phyloP scores from a whole-genome alignment of 345 rosid genomes.

The Theobroma cacao region DNA sequence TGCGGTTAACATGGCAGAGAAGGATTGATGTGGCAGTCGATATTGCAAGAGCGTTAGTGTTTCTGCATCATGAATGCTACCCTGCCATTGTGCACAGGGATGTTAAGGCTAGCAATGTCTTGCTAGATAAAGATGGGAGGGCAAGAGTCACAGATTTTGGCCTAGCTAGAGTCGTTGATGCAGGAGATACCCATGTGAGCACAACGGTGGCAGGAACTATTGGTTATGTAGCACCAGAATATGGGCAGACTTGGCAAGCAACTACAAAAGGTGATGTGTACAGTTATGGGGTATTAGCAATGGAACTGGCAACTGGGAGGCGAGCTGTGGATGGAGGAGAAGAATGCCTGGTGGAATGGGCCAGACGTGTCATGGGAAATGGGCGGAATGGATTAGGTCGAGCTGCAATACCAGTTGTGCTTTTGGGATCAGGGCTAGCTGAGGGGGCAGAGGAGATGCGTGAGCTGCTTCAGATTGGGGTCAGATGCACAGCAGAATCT shows the following conservation, averaged over 20 bases:
- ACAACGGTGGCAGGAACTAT: constrained; percentile 88
- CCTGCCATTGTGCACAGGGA: constrained; percentile 90
- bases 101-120: constrained; percentile 91
- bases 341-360: constrained; percentile 93
- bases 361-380: constrained; percentile 53
- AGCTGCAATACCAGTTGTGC: constrained; percentile 35
- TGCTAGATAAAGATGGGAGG: constrained; percentile 63
- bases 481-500: constrained; percentile 68
- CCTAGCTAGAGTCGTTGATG: constrained; percentile 69
- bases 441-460: constrained; percentile 67
- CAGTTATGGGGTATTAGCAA: constrained; percentile 76
- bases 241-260: constrained; percentile 91
- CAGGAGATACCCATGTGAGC: constrained; percentile 84
- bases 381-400: constrained; percentile 29
- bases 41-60: constrained; percentile 68
- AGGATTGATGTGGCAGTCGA: constrained; percentile 67
- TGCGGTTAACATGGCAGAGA: constrained; percentile 55
- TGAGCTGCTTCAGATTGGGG: constrained; percentile 59
- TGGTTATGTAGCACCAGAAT: constrained; percentile 95
- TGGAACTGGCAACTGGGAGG: constrained; percentile 91
- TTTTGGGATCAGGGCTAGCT: constrained; percentile 62
- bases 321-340: constrained; percentile 91
- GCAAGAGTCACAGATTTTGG: constrained; percentile 92
- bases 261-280: constrained; percentile 95
- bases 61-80: constrained; percentile 88